These are phyloP conservation scores for Picea glauca DNA, from an alignment of 75 land plant species.

Conservation along the genomic window DNA sequence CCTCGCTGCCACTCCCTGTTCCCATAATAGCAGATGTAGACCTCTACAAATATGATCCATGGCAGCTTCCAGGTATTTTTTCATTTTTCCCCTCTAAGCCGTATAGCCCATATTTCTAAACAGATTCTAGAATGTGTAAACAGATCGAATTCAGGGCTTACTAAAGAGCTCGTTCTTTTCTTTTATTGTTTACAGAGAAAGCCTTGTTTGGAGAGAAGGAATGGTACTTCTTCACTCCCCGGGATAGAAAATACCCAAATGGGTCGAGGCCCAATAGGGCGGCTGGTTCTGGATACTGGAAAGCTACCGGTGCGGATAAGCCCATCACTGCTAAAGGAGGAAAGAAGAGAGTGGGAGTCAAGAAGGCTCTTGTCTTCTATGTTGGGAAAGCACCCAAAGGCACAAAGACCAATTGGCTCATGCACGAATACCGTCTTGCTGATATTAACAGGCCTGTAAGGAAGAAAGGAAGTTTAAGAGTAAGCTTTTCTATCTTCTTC, in stretches of 20 bases:
- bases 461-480: constrained; percentile 10
- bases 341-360: constrained; percentile 7
- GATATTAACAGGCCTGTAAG: constrained; percentile 2
- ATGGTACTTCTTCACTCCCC: constrained; percentile 15
- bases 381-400: constrained; percentile 16
- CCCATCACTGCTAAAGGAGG: constrained; percentile 14
- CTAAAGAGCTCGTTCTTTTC: background rate
- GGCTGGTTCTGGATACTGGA: constrained; percentile 16
- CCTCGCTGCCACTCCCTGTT: constrained; percentile 16
- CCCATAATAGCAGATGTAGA: constrained; percentile 36
- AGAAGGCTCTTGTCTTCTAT: constrained; percentile 20
- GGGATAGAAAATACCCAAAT: constrained; percentile 13
- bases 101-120: no score
- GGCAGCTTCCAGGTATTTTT: constrained; percentile 23
- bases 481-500: background rate
- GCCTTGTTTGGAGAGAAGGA: constrained; percentile 7
- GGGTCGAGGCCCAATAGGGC: constrained; percentile 17
- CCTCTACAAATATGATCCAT: constrained; percentile 27
- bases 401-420: constrained; percentile 18
- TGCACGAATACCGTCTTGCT: constrained; percentile 18
- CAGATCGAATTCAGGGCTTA: background rate
- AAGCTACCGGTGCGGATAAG: constrained; percentile 13
- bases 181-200: constrained; percentile 5
- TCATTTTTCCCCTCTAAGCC: no score
- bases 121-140: background rate